Percentiles rank a stretch among this genome's conserved stretches.
phyloP scores from a whole-genome alignment of 768 basidiomycete species.

The Leccinum rimulosum region DNA sequence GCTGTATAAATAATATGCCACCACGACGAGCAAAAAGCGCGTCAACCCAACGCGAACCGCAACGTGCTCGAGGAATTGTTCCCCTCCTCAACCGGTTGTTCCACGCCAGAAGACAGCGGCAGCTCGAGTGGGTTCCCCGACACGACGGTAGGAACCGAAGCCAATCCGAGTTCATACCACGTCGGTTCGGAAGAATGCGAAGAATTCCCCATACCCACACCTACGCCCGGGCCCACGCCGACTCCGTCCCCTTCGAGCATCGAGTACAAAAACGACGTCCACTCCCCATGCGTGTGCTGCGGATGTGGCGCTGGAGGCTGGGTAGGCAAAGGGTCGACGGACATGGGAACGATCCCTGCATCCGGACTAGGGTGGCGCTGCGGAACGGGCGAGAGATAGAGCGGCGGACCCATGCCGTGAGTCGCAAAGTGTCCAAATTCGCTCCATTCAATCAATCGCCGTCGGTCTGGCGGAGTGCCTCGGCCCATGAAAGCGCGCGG shows the following conservation, averaged over 20 bases:
- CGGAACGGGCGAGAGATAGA: slow-evolving; percentile 25
- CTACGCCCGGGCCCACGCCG: slow-evolving; percentile 7
- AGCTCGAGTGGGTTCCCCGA: slow-evolving; percentile 9
- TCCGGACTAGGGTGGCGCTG: slow-evolving; percentile 17
- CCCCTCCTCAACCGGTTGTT: slow-evolving; percentile 22
- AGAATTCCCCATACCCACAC: slow-evolving; percentile 1
- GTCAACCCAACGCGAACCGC: slow-evolving; percentile 31
- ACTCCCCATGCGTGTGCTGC: slow-evolving; percentile 22
- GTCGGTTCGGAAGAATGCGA: slow-evolving; percentile 14
- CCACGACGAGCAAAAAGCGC: not conserved
- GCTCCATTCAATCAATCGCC: slow-evolving; percentile 31
- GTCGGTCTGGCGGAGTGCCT: slow-evolving; percentile 32
- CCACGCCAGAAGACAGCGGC: slow-evolving; percentile 13
- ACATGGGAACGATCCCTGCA: slow-evolving; percentile 21
- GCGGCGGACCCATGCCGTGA: slow-evolving; percentile 24
- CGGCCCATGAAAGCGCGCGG: slow-evolving; percentile 36
- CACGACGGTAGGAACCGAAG: slow-evolving; percentile 14
- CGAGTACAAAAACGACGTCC: slow-evolving; percentile 34
- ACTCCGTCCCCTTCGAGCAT: slow-evolving; percentile 33
- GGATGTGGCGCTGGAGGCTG: not conserved
- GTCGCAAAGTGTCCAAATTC: slow-evolving; percentile 16
- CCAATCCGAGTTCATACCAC: slow-evolving; percentile 32
- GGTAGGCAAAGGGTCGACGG: slow-evolving; percentile 13
- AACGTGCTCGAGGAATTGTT: slow-evolving; percentile 29
- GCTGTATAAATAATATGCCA: slow-evolving; percentile 25